Conservation (phyloP, 352 stramenopile species). For the Pythium grandisporangium region DNA sequence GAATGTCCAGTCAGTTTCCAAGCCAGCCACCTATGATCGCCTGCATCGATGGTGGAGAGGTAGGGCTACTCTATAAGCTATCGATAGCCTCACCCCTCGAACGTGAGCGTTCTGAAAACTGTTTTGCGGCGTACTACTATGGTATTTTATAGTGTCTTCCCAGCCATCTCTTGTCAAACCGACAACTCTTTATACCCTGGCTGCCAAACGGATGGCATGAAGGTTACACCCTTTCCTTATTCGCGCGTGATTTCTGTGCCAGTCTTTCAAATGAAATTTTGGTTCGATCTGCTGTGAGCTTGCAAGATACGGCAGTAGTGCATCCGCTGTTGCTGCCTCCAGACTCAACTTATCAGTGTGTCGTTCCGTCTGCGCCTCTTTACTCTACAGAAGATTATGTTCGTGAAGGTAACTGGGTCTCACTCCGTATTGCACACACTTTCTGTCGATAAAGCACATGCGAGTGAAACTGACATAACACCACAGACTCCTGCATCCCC, state of each 20-base stretch:
- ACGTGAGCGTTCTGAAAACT: too few species aligned
- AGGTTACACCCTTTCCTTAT: conserved; percentile 32
- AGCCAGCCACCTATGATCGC: conserved; percentile 25
- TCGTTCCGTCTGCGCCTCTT: conserved; percentile 26
- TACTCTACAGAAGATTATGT: conserved; percentile 7
- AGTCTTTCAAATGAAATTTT: not conserved
- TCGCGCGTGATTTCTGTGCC: conserved; percentile 42
- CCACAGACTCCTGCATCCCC: too few species aligned
- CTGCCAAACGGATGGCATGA: conserved; percentile 39
- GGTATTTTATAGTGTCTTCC: conserved; percentile 27
- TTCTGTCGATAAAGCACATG: too few species aligned
- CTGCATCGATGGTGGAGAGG: conserved; percentile 37
- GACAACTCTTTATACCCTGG: conserved; percentile 35
- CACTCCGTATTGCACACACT: too few species aligned
- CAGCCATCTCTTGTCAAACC: conserved; percentile 10
- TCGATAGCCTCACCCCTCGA: too few species aligned
- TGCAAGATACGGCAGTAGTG: not conserved
- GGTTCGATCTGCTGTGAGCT: too few species aligned
- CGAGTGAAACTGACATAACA: too few species aligned
- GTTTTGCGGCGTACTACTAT: too few species aligned
- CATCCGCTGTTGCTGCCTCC: not conserved
- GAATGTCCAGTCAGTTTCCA: conserved; percentile 30
- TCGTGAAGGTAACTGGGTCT: too few species aligned
- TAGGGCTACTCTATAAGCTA: too few species aligned
- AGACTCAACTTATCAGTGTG: conserved; percentile 7